phyloP scores from a whole-genome alignment of 148 eudicot species.

The Salicornia ramosissima region DNA sequence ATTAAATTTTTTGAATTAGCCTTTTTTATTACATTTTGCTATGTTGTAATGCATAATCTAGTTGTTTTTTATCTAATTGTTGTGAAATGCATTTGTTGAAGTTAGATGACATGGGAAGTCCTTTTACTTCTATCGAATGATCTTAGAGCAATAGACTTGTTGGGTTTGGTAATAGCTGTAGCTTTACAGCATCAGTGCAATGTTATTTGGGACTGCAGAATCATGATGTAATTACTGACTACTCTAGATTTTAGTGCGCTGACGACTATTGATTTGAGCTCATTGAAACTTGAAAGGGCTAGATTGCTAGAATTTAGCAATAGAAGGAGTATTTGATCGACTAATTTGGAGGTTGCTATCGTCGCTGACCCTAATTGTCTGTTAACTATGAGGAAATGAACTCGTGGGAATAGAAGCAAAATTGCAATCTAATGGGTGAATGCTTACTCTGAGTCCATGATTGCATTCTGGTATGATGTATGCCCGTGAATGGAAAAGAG shows the following conservation, averaged over 20 bases:
- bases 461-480: not conserved
- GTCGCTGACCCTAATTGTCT: not conserved
- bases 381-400: not conserved
- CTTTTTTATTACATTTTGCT: not conserved
- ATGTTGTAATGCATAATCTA: not conserved
- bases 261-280: no score
- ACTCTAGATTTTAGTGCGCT: not conserved
- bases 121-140: not conserved
- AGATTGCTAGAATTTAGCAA: no score
- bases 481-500: not conserved
- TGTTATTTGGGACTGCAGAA: not conserved
- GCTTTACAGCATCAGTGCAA: not conserved
- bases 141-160: not conserved
- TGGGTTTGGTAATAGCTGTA: no score
- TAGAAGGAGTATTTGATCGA: not conserved
- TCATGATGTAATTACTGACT: not conserved
- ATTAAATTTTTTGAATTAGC: not conserved
- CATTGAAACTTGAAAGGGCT: no score
- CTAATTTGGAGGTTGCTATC: slow-evolving; percentile 2
- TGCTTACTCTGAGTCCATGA: no score
- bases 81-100: not conserved
- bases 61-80: not conserved
- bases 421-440: not conserved
- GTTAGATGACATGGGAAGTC: not conserved
- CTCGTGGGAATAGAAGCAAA: not conserved